phyloP scores from a whole-genome alignment of 768 basidiomycete species.

The Psilocybe sp. region DNA sequence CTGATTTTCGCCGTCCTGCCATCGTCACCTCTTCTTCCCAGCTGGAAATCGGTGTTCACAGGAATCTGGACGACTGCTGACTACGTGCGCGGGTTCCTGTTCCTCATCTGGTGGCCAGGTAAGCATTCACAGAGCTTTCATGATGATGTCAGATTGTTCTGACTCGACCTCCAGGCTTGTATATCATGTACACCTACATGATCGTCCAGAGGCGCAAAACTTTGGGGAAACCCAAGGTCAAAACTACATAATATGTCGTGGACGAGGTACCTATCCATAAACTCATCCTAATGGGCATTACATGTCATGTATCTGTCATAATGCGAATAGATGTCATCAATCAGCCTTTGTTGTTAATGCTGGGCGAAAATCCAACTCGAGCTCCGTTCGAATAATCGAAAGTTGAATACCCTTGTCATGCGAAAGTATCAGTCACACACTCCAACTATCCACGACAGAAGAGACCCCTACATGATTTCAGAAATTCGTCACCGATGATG shows the following conservation, averaged over 20 bases:
- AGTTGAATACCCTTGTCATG: slow-evolving; percentile 49
- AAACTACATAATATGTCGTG: slow-evolving; percentile 16
- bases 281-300: no score
- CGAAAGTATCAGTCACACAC: background rate
- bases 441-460: background rate
- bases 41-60: slow-evolving; percentile 37
- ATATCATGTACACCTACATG: slow-evolving; percentile 54
- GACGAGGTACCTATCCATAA: background rate
- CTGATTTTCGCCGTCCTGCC: slow-evolving; percentile 79
- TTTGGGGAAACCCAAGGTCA: slow-evolving; percentile 25
- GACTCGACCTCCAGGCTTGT: slow-evolving; percentile 34
- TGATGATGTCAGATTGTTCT: background rate
- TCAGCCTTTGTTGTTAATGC: slow-evolving; percentile 40
- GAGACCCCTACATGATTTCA: slow-evolving; percentile 58
- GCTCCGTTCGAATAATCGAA: slow-evolving; percentile 56
- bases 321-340: background rate
- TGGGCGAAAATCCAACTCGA: slow-evolving; percentile 57
- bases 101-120: slow-evolving; percentile 91
- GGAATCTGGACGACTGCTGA: slow-evolving; percentile 56
- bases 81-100: slow-evolving; percentile 55
- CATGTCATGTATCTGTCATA: background rate
- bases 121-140: background rate
- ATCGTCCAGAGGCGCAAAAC: slow-evolving; percentile 48
- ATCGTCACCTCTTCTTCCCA: slow-evolving; percentile 36
- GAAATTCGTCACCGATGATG: slow-evolving; percentile 62